Conservation (phyloP, 2,329 filamentous ascomycete species). For the Arthrobotrys conoides region DNA sequence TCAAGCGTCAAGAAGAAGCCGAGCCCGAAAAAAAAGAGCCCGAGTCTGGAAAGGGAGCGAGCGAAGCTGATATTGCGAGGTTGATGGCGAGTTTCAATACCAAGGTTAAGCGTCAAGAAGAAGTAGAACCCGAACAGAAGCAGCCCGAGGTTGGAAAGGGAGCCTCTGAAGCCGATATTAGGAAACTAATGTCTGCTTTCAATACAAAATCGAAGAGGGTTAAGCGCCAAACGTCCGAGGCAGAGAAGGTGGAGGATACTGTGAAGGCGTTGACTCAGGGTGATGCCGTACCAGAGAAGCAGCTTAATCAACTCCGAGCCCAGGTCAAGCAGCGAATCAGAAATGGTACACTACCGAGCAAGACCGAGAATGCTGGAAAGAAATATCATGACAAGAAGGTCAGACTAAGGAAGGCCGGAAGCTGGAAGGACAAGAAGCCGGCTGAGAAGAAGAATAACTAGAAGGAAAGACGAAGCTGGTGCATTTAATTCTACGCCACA, state of each 20-base stretch:
- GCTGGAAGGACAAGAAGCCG: not conserved
- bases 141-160: conserved; percentile 12
- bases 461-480: not conserved
- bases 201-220: not conserved
- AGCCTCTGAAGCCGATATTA: conserved; percentile 4
- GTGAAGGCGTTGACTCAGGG: conserved; percentile 23
- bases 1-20: not conserved
- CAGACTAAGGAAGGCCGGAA: not conserved
- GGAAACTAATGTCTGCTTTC: not conserved
- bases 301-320: not conserved
- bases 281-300: conserved; percentile 12
- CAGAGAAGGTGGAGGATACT: conserved; percentile 3
- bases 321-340: not conserved
- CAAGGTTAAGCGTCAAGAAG: not conserved
- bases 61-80: not conserved
- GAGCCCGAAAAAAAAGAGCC: not conserved
- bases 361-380: not conserved
- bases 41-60: conserved; percentile 10
- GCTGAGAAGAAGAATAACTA: not conserved
- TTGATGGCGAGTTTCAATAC: not conserved
- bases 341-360: not conserved
- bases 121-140: not conserved
- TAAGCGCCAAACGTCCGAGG: not conserved
- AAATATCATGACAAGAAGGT: not conserved
- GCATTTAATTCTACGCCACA: not conserved